Percentiles rank a stretch among this genome's conserved stretches.
phyloP scores from a whole-genome alignment of 768 basidiomycete species.

The Trametes cinnabarina region DNA sequence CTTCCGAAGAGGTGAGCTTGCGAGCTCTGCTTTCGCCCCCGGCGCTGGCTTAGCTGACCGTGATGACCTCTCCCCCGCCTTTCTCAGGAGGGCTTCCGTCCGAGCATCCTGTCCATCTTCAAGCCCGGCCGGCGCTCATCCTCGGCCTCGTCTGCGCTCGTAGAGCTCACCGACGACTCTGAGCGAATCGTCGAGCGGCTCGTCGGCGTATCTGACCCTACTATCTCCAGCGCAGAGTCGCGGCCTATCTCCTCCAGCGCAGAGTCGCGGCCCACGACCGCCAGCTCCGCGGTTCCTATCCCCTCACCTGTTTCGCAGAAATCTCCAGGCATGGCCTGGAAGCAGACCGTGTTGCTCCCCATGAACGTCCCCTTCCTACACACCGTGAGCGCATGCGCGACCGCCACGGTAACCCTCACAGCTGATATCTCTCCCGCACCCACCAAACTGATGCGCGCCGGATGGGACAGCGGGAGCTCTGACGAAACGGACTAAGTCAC shows the following conservation, averaged over 20 bases:
- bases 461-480: slow-evolving; percentile 22
- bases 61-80: background rate
- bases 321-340: slow-evolving; percentile 27
- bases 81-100: slow-evolving; percentile 18
- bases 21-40: slow-evolving; percentile 7
- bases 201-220: slow-evolving; percentile 15
- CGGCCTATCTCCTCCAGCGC: slow-evolving; percentile 4
- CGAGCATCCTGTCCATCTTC: slow-evolving; percentile 16
- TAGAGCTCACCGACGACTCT: slow-evolving; percentile 20
- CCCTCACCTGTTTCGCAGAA: slow-evolving; percentile 10
- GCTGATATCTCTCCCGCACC: slow-evolving; percentile 21
- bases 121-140: slow-evolving; percentile 17
- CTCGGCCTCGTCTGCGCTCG: slow-evolving; percentile 14
- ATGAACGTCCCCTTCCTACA: slow-evolving; percentile 16
- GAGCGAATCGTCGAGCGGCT: slow-evolving; percentile 27
- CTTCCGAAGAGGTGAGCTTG: slow-evolving; percentile 21
- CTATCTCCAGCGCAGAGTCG: slow-evolving; percentile 5
- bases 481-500: slow-evolving; percentile 18
- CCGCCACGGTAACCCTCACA: slow-evolving; percentile 16
- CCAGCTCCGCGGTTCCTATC: slow-evolving; percentile 12
- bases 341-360: slow-evolving; percentile 23
- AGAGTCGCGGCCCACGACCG: slow-evolving; percentile 1
- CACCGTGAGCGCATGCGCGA: background rate
- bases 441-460: slow-evolving; percentile 17
- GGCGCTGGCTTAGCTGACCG: slow-evolving; percentile 12